Evolutionary conservation across 2,329 filamentous ascomycete species (phyloP), one percentile per base, ranked within the genome.

Genomic region (Ustilaginoidea virens): DNA sequence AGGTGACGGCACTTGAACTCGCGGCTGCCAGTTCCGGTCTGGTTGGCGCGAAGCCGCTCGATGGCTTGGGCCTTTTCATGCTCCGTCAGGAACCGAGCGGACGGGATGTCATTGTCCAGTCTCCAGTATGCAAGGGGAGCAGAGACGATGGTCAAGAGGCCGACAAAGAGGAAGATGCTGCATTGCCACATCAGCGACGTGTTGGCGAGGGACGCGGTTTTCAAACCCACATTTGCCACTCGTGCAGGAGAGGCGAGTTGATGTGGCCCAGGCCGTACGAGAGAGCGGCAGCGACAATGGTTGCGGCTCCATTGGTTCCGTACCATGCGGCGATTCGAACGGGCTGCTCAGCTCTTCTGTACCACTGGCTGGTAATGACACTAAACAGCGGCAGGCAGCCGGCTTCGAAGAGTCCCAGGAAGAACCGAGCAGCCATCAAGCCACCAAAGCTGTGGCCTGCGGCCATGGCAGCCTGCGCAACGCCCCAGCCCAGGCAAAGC

Each of bases 11-110:
- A 59, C 37, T 78, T 78, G 51, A 76, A 80, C 36, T 78, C 63
- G 37, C 73, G 72, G 35, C 71, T 78, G 2, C 74, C 76, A 11
- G 80, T 74, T 1, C 80, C 80, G 34, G 80, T 80, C 45, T 82
- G 72, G 40, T 87, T 87, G 14, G 71, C 61, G 0, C 79, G 63
- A 5, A 87, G 69, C 0, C 80, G 64, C 37, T 82, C 80, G 16
- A 85, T 57, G 0, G 75, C 77, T 23, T 82, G 60, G 0, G 72
- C 47, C 9, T 71, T 69, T 38, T 87, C 80, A 25, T 70, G 61
- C 29, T 75, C 65, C 6, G 58, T 76, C 16, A 90, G 42, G 33
- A 66, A 69, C 10, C 63, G 56, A 0, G 64, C 64, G 0, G 63
- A 63, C 0, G 59, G 45, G 12, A 75, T 61, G 36, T 74, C 69